Evolutionary conservation across 2,329 filamentous ascomycete species (phyloP), one percentile per base, ranked within the genome.

Genomic region (Aciculosporium take): DNA sequence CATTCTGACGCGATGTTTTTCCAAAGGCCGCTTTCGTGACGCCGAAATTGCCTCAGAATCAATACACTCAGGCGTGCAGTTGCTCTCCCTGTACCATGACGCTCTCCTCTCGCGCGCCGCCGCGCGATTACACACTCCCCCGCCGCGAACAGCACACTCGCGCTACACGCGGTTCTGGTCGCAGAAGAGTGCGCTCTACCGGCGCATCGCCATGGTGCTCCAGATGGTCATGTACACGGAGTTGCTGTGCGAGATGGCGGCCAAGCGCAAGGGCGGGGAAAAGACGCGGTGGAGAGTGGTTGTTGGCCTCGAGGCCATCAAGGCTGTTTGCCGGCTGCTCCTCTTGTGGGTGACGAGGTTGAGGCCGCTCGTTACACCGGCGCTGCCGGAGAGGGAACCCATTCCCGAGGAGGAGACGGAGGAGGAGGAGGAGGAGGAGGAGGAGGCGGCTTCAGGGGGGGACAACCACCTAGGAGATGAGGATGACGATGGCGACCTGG

Each of bases 161-260:
- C 69, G 79, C 34, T 83, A 83, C 60, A 83, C 79, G 9, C 71
- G 72, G 42, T 78, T 76, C 59, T 83, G 79, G 79, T 68, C 73
- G 6, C 61, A 68, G 42, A 72, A 71, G 51, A 77, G 71, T 53
- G 67, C 72, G 4, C 69, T 85, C 8, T 98, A 98, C 61, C 76
- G 81, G 45, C 76, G 84, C 45, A 76, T 93, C 41, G 88, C 89
- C 31, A 72, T 88, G 48, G 67, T 87, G 4, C 67, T 98, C 37
- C 86, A 94, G 57, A 82, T 94, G 64, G 83, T 95, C 21, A 84
- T 91, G 51, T 96, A 96, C 57, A 94, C 88, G 0, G 86, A 98
- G 63, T 68, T 98, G 24, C 66, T 98, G n/a, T 91, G 89, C 74
- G 91, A 98, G 60, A 98, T 98, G 91, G 76, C 83, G 23, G 88